Evolutionary conservation across 495 filamentous ascomycete genomes (phyloP).

Genomic region (Penicillium atrosanguineum): DNA sequence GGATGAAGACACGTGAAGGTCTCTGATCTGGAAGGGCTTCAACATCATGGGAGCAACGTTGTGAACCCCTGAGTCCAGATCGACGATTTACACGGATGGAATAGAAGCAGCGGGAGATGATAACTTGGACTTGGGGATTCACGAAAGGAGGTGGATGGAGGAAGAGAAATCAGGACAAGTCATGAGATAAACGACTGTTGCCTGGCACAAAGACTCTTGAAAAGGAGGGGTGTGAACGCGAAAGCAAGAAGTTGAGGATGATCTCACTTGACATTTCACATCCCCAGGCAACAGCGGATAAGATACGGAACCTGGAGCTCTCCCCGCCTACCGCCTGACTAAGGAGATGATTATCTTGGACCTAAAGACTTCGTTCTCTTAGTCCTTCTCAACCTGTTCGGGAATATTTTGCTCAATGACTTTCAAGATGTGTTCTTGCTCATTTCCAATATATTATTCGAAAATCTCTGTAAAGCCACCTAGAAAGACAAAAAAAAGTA

Average conservation of each 20-base stretch:
- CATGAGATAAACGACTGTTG: constrained; percentile 14
- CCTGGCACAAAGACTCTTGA: constrained; percentile 4
- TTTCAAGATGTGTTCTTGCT: no score
- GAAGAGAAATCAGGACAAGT: background rate
- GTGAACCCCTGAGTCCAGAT: background rate
- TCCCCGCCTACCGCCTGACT: constrained; percentile 1
- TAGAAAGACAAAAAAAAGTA: no score
- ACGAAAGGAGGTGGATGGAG: background rate
- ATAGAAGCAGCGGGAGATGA: constrained; percentile 3
- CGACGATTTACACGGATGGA: constrained; percentile 6
- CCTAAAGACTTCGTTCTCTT: no score
- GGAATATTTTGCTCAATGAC: no score
- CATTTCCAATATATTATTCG: no score
- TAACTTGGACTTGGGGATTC: background rate
- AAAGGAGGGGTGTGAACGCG: background rate
- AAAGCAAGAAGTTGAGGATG: constrained; percentile 4
- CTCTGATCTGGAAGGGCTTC: constrained; percentile 44
- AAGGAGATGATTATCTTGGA: no score
- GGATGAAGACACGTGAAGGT: constrained; percentile 31
- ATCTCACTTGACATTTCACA: background rate
- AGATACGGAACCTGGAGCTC: constrained; percentile 14
- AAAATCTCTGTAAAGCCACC: no score
- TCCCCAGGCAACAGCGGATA: constrained; percentile 22
- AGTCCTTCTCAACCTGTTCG: no score
- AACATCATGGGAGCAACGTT: constrained; percentile 28